A percentile compares a stretch with the other conserved stretches of the same genome.
phyloP scores from a whole-genome alignment of 768 basidiomycete genomes.

The Daedaleopsis nitida region DNA sequence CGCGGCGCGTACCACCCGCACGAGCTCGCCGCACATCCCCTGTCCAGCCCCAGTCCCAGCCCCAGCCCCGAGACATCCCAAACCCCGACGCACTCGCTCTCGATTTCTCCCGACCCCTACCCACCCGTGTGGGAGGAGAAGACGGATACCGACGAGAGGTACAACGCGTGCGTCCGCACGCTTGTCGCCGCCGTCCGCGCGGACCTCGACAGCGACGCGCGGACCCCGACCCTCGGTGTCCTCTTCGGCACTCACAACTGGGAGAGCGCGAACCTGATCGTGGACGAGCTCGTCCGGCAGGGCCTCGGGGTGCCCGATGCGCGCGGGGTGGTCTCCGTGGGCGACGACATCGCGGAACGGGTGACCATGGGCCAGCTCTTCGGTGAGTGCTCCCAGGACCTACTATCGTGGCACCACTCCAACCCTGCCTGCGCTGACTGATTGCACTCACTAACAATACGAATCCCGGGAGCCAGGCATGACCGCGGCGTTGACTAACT shows the following conservation, averaged over 20 bases:
- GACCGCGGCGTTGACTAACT: conserved; percentile 79
- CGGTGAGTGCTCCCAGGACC: conserved; percentile 46
- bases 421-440: neutral
- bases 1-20: conserved; percentile 89
- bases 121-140: conserved; percentile 76
- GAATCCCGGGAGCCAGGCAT: conserved; percentile 57
- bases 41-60: conserved; percentile 16
- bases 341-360: conserved; percentile 59
- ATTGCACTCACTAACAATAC: neutral
- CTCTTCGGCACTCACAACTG: conserved; percentile 90
- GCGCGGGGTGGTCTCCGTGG: conserved; percentile 40
- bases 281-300: conserved; percentile 56
- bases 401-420: neutral
- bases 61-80: neutral
- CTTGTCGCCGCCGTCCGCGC: conserved; percentile 59
- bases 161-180: conserved; percentile 58
- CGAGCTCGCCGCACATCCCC: conserved; percentile 57
- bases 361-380: conserved; percentile 82
- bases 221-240: conserved; percentile 53
- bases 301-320: conserved; percentile 50
- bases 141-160: conserved; percentile 72
- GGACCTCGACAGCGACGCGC: conserved; percentile 41
- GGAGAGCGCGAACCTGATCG: conserved; percentile 61
- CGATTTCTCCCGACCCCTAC: conserved; percentile 57
- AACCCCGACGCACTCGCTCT: conserved; percentile 24